Base-by-base conservation (phyloP, 768 basidiomycete species). In the Leccinellum luteum region DNA sequence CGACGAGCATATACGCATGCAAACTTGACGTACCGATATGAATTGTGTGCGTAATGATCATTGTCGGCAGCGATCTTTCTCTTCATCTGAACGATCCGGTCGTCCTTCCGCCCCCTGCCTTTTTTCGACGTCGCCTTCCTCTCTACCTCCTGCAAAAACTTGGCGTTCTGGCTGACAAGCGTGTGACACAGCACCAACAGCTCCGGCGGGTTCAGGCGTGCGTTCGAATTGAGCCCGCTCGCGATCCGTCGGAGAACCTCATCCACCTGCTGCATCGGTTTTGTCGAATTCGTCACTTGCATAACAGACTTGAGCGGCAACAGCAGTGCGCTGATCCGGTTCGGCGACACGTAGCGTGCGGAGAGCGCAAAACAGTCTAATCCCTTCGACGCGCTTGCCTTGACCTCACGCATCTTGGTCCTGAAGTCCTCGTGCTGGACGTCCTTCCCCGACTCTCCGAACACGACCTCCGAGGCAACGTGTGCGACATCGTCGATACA, bases 331-430 rank as follows among this genome's bases (percentile, higher is more conserved):
- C 86, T 87, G 70, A 98, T 85, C 63, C 87, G 86, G 17, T 74
- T 66, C 2, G 95, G 91, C 0, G 90, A 88, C 58, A 95, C 83
- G 64, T 83, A 78, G 60, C 86, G 87, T 10, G 96, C 89, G 31
- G 92, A 74, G 56, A 94, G 81, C 14, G 86, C 83, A 65, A 97
- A 93, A 0, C 90, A 86, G 68, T 98, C 94, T 31, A 96, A 75
- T 2, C 89, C 93, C 67, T 85, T 85, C n/a, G 91, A 84, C 3
- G 86, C 81, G 25, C 92, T 93, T 10, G 85, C 81, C 31, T 86
- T 81, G 28, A 95, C 96, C 75, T 99, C 96, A 21, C 90, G 83
- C 85, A 94, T 90, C 73, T 91, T 94, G 17, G 94, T 94, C 75
- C 87, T 92, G 84, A 96, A 98, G 25, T 88, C 95, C 64, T 94